These are phyloP conservation scores for Dacryopinax spathularia DNA, from an alignment of 768 basidiomycete species.

Conservation along the genomic window DNA sequence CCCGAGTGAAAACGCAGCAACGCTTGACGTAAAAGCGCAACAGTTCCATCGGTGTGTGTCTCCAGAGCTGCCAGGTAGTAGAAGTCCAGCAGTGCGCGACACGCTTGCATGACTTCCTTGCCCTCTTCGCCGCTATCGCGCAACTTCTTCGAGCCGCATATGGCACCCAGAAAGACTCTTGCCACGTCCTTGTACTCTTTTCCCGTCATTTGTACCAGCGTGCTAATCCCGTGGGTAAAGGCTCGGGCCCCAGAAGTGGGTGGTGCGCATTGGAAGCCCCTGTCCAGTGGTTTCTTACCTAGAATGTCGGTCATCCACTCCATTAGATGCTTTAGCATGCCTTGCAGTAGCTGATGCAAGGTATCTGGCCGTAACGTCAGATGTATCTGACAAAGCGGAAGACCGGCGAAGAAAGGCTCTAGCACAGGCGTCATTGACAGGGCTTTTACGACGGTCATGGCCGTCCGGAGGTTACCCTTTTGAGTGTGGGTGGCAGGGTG, in stretches of 20 bases:
- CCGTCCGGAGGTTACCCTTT: not conserved
- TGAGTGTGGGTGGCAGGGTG: not conserved
- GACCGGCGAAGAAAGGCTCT: constrained; percentile 12
- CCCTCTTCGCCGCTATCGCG: not conserved
- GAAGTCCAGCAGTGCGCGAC: constrained; percentile 27
- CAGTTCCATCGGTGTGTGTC: constrained; percentile 21
- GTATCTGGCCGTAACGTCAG: constrained; percentile 12
- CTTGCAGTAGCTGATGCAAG: constrained; percentile 16
- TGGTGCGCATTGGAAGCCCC: constrained; percentile 8
- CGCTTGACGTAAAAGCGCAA: constrained; percentile 18
- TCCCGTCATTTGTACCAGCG: constrained; percentile 9
- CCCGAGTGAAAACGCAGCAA: constrained; percentile 26
- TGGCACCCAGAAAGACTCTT: constrained; percentile 5
- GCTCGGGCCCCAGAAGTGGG: constrained; percentile 5
- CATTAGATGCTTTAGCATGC: constrained; percentile 10
- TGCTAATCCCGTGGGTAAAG: constrained; percentile 9
- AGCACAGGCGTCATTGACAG: not conserved
- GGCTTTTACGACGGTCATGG: not conserved
- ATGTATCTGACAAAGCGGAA: constrained; percentile 14
- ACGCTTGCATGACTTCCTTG: constrained; percentile 11
- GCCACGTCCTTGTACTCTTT: constrained; percentile 6
- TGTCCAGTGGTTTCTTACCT: constrained; percentile 5
- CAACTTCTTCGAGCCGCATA: constrained; percentile 2
- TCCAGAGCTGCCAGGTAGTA: constrained; percentile 27
- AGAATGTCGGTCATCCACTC: constrained; percentile 3